Percentiles rank a stretch among this genome's conserved stretches.
These are phyloP conservation scores for Oryza meridionalis DNA, from an alignment of 176 grass and related monocot species.

Conservation along the genomic window DNA sequence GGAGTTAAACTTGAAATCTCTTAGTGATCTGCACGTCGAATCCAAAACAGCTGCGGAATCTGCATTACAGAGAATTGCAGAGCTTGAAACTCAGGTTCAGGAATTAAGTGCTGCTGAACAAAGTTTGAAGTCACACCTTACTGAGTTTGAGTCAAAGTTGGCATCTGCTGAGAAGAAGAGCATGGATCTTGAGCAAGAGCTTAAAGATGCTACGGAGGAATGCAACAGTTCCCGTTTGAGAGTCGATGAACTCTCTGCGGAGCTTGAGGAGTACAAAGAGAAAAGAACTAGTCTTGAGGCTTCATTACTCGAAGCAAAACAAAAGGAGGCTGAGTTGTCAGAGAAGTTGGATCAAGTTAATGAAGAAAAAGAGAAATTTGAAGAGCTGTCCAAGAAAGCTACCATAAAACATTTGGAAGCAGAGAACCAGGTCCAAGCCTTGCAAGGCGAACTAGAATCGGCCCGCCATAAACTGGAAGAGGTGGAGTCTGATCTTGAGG, in stretches of 20 bases:
- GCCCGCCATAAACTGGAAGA: slow-evolving; percentile 53
- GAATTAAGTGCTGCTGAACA: slow-evolving; percentile 64
- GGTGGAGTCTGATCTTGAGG: slow-evolving; percentile 56
- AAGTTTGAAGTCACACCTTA: slow-evolving; percentile 56
- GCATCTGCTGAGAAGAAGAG: slow-evolving; percentile 60
- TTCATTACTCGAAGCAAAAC: slow-evolving; percentile 53
- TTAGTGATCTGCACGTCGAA: slow-evolving; percentile 61
- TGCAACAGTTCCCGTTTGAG: slow-evolving; percentile 39
- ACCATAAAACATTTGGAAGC: slow-evolving; percentile 62
- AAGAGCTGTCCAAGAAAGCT: slow-evolving; percentile 58
- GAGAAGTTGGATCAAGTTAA: slow-evolving; percentile 55
- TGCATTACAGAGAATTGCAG: slow-evolving; percentile 43
- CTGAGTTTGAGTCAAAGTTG: slow-evolving; percentile 63
- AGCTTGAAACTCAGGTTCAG: slow-evolving; percentile 66
- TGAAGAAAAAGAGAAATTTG: slow-evolving; percentile 72
- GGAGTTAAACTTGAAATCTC: slow-evolving; percentile 63
- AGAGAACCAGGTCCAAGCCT: slow-evolving; percentile 46
- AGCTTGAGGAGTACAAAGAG: slow-evolving; percentile 72
- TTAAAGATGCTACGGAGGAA: slow-evolving; percentile 49
- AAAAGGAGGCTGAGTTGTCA: slow-evolving; percentile 52
- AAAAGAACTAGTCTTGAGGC: slow-evolving; percentile 55
- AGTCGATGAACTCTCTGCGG: slow-evolving; percentile 56
- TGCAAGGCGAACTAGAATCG: slow-evolving; percentile 61
- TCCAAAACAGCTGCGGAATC: slow-evolving; percentile 55
- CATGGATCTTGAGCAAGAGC: slow-evolving; percentile 72